These are phyloP conservation scores for Grifola frondosa DNA, from an alignment of 1,284 basidiomycete genomes.

Conservation along the genomic window DNA sequence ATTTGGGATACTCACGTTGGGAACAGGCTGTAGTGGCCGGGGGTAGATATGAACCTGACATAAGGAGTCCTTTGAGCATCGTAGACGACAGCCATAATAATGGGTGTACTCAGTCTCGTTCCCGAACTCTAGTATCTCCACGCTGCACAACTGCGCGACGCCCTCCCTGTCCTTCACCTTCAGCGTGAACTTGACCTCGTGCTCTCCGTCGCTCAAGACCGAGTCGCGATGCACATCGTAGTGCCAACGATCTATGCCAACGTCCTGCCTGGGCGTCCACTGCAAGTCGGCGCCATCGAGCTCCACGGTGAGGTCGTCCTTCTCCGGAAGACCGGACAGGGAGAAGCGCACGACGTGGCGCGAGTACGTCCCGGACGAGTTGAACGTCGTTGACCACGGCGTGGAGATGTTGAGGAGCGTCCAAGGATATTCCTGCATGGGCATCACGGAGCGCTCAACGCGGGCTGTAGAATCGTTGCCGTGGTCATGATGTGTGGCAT, in stretches of 20 bases:
- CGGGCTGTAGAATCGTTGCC: slow-evolving; percentile 29
- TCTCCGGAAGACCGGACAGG: slow-evolving; percentile 68
- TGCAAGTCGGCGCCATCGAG: slow-evolving; percentile 60
- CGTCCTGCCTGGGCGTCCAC: slow-evolving; percentile 55
- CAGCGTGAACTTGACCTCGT: slow-evolving; percentile 59
- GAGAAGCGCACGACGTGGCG: slow-evolving; percentile 72
- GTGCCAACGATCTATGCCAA: slow-evolving; percentile 72
- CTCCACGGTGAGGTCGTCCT: slow-evolving; percentile 54
- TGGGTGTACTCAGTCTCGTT: slow-evolving; percentile 54
- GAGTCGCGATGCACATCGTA: slow-evolving; percentile 54
- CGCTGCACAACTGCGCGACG: slow-evolving; percentile 70
- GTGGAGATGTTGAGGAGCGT: slow-evolving; percentile 60
- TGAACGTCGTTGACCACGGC: slow-evolving; percentile 60
- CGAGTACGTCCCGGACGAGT: slow-evolving; percentile 64
- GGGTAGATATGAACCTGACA: slow-evolving; percentile 58
- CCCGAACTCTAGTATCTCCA: slow-evolving; percentile 79
- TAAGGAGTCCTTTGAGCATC: background rate
- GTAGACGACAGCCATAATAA: background rate
- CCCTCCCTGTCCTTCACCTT: slow-evolving; percentile 50
- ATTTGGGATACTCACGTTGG: slow-evolving; percentile 55
- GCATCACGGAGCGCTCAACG: slow-evolving; percentile 73
- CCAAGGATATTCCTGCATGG: slow-evolving; percentile 77
- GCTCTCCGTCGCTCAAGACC: slow-evolving; percentile 46
- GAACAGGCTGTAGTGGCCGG: slow-evolving; percentile 69
- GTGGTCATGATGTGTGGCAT: slow-evolving; percentile 3